Percentiles rank a stretch among this genome's conserved stretches.
phyloP scores from a whole-genome alignment of 768 basidiomycete species.

The Leccinum variicolor region DNA sequence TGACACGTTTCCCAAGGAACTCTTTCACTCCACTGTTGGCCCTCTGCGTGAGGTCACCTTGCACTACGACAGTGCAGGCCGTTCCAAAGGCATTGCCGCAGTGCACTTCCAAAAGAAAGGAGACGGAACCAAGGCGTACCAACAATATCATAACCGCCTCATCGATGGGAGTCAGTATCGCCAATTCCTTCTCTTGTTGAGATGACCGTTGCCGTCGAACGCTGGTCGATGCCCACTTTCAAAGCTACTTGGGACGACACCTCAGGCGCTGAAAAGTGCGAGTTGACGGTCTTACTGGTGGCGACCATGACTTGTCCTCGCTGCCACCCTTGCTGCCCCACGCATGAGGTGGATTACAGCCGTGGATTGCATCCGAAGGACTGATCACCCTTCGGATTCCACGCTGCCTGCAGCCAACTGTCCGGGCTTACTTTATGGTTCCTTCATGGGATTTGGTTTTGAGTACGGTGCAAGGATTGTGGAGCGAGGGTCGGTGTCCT shows the following conservation, averaged over 20 bases:
- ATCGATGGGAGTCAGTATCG: constrained; percentile 99
- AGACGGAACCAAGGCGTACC: constrained; percentile 88
- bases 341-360: constrained; percentile 25
- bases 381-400: constrained; percentile 28
- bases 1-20: constrained; percentile 58
- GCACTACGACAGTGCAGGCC: constrained; percentile 79
- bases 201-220: constrained; percentile 20
- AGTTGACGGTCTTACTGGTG: constrained; percentile 29
- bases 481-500: constrained; percentile 27
- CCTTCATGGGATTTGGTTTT: constrained; percentile 31
- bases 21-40: constrained; percentile 89
- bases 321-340: constrained; percentile 13
- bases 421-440: constrained; percentile 26
- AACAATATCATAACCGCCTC: constrained; percentile 96
- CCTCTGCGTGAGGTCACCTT: constrained; percentile 81
- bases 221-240: constrained; percentile 22
- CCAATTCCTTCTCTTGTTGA: constrained; percentile 37
- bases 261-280: constrained; percentile 28
- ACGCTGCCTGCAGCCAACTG: constrained; percentile 25
- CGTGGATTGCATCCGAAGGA: constrained; percentile 21
- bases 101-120: constrained; percentile 84
- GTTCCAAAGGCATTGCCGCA: constrained; percentile 87
- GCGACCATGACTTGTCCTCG: constrained; percentile 31
- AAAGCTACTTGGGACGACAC: constrained; percentile 23
- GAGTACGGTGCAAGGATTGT: constrained; percentile 32